Evolutionary conservation across 108 stramenopile genomes (phyloP), one percentile per base, ranked within the genome.

Genomic region (Skeletonema grethae): DNA sequence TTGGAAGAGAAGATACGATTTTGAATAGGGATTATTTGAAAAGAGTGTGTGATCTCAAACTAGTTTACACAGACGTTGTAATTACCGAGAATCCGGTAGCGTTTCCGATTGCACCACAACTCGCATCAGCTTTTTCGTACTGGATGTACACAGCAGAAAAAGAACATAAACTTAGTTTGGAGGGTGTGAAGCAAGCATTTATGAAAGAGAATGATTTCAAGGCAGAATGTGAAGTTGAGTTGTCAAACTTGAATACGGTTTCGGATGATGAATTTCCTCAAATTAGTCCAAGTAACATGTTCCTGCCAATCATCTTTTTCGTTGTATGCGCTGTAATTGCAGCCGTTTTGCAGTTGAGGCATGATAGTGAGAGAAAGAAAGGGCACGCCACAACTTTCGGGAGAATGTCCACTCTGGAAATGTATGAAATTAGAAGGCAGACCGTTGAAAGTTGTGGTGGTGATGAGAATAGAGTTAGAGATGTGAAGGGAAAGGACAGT

Each of bases 31-130:
- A 41, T 24, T 28, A 41, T 41, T 13, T 75, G 60, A 39, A 45
- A 7, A 48, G 9, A 28, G 1, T 67, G 22, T 75, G 74, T 57
- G 41, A 65, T 25, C 36, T 15, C 3, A 39, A 38, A 0, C 73
- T 75, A 3, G 74, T 75, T 4, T 75, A 32, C 28, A 75, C 74
- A 1, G 60, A 75, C 3, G 60, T 58, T 20, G 12, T 75, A 1
- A 31, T 75, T 38, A 16, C 57, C 5, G 74, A 75, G 35, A 75
- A 39, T 22, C 66, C 66, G 31, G 67, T 75, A 0, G 74, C 66
- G 3, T 75, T 75, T 36, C 66, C 74, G n/a, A 61, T 75, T 18
- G 61, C 29, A 13, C 53, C 63, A n/a, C 12, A 63, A 39, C 28
- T 73, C n/a, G 62, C 58, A 36, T 60, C 74, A 5, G 66, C 59